phyloP scores from a whole-genome alignment of 768 basidiomycete genomes.

The Crucibulum laeve region DNA sequence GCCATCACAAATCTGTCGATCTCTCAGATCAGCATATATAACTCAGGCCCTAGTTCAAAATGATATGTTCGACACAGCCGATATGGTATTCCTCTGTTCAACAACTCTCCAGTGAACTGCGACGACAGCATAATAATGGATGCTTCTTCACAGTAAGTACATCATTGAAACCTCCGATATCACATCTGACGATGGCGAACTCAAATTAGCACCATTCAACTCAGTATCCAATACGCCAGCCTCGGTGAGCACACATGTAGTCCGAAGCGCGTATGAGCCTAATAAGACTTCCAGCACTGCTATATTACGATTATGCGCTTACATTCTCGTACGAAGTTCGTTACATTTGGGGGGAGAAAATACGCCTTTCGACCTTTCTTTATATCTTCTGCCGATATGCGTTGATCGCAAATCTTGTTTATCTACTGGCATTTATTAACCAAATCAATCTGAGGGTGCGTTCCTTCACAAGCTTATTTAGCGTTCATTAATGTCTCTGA shows the following conservation, averaged over 20 bases:
- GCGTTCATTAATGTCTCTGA: not conserved
- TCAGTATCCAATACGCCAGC: not conserved
- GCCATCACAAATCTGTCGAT: no score
- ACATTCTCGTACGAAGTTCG: not conserved
- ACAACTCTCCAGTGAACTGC: no score
- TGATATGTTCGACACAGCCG: no score
- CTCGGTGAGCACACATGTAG: not conserved
- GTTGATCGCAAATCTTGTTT: not conserved
- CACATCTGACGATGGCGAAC: no score
- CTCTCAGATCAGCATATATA: no score
- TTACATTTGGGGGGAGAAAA: not conserved
- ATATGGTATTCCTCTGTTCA: no score
- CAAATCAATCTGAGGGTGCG: not conserved
- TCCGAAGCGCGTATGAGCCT: not conserved
- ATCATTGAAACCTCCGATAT: no score
- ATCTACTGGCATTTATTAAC: not conserved
- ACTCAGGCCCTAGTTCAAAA: no score
- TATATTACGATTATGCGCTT: not conserved
- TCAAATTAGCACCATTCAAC: no score
- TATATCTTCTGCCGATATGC: not conserved
- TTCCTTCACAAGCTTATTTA: no score
- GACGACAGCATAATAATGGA: no score
- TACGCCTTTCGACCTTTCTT: not conserved
- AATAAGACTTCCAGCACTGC: not conserved
- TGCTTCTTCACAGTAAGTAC: no score